Conservation (phyloP, 352 stramenopile species). For the Nothophytophthora sp. region DNA sequence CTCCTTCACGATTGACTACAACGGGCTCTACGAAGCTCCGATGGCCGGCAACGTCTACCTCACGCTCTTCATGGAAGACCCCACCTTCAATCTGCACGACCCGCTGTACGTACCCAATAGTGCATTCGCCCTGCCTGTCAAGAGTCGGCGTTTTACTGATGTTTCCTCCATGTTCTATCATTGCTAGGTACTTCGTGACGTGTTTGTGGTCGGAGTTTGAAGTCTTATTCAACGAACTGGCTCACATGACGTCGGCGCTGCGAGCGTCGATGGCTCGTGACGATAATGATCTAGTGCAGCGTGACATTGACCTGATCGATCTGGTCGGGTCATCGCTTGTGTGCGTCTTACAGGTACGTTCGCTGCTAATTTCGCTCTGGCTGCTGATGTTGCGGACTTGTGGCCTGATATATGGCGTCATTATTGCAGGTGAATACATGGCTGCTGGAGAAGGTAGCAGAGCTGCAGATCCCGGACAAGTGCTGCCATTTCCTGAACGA, state of each 20-base stretch:
- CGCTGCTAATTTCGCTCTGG: too few species aligned
- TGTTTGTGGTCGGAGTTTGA: slow-evolving; percentile 85
- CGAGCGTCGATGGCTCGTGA: slow-evolving; percentile 63
- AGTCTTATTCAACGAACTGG: slow-evolving; percentile 65
- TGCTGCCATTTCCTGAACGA: slow-evolving; percentile 72
- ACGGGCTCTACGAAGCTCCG: slow-evolving; percentile 62
- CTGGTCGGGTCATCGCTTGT: slow-evolving; percentile 80
- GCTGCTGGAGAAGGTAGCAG: slow-evolving; percentile 51
- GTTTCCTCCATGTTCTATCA: background rate
- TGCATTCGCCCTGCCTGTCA: too few species aligned
- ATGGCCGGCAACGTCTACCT: slow-evolving; percentile 92
- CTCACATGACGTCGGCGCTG: slow-evolving; percentile 62
- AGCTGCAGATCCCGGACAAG: slow-evolving; percentile 64
- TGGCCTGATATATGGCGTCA: background rate
- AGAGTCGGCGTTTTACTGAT: slow-evolving; percentile 6
- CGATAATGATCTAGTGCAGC: slow-evolving; percentile 66
- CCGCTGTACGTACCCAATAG: slow-evolving; percentile 66
- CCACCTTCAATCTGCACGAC: slow-evolving; percentile 92
- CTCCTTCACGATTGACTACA: slow-evolving; percentile 78
- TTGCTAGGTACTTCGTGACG: slow-evolving; percentile 66
- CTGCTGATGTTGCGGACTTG: too few species aligned
- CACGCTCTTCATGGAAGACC: slow-evolving; percentile 92
- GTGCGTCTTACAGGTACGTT: slow-evolving; percentile 76
- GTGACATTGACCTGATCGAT: slow-evolving; percentile 67
- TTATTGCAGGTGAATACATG: slow-evolving; percentile 57